phyloP scores from a whole-genome alignment of 345 rosid species.

The Acer campestre region DNA sequence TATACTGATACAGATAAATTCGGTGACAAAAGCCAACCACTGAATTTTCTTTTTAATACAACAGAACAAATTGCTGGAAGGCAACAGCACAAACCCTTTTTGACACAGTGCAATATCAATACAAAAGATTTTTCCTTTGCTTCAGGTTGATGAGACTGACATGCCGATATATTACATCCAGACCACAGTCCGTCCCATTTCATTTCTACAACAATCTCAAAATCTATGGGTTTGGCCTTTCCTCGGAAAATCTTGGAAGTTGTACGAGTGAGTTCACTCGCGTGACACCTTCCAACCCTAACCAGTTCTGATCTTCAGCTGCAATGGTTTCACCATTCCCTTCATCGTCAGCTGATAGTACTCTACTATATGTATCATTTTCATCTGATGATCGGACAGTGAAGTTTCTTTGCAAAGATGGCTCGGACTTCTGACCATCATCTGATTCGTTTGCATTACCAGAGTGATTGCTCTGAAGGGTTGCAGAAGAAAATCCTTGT shows the following conservation, averaged over 20 bases:
- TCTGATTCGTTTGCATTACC: conserved; percentile 75
- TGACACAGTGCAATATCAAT: conserved; percentile 13
- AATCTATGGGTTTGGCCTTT: conserved; percentile 49
- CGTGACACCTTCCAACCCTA: conserved; percentile 91
- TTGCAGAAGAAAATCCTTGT: conserved; percentile 77
- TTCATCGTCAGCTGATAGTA: conserved; percentile 35
- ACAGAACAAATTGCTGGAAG: conserved; percentile 25
- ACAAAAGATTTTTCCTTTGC: conserved; percentile 15
- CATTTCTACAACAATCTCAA: not conserved
- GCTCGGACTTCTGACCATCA: conserved; percentile 81
- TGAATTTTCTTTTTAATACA: conserved; percentile 22
- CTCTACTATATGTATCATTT: conserved; percentile 42
- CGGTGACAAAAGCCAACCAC: conserved; percentile 18
- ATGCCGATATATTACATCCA: conserved; percentile 26
- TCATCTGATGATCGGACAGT: conserved; percentile 81
- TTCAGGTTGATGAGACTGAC: conserved; percentile 17
- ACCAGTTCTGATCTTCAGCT: conserved; percentile 86
- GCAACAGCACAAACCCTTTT: conserved; percentile 26
- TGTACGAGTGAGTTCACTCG: conserved; percentile 98
- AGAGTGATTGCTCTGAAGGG: conserved; percentile 68
- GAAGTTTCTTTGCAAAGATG: conserved; percentile 80
- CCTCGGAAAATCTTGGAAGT: conserved; percentile 92
- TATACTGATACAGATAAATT: conserved; percentile 14
- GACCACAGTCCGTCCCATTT: conserved; percentile 19
- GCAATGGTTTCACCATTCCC: conserved; percentile 34